These are phyloP conservation scores for Anastatica hierochuntica DNA, from an alignment of 345 rosid species.

Conservation along the genomic window DNA sequence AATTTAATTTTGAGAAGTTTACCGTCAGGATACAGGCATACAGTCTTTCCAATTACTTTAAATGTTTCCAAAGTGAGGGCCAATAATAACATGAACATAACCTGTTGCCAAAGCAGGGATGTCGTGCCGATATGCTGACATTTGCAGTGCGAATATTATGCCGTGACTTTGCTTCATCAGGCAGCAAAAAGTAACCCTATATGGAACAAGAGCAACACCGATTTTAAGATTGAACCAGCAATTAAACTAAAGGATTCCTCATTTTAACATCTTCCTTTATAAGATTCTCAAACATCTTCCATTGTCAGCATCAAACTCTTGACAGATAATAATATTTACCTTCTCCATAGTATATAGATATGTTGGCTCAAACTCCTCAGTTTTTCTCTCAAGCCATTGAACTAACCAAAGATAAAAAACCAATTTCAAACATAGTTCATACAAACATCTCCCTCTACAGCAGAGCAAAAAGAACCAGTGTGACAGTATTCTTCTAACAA, in stretches of 20 bases:
- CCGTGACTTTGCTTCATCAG: slow-evolving; percentile 72
- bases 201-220: not conserved
- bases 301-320: not conserved
- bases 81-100: slow-evolving; percentile 20
- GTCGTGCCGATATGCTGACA: slow-evolving; percentile 80
- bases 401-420: slow-evolving; percentile 35
- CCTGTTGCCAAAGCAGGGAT: slow-evolving; percentile 99
- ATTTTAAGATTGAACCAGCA: slow-evolving; percentile 4
- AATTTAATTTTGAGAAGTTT: slow-evolving; percentile 8
- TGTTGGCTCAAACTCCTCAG: slow-evolving; percentile 79
- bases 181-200: slow-evolving; percentile 90
- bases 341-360: slow-evolving; percentile 89
- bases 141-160: slow-evolving; percentile 80
- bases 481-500: not conserved
- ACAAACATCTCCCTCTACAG: slow-evolving; percentile 2
- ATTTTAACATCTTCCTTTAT: slow-evolving; percentile 1
- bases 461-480: not conserved
- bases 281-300: slow-evolving; percentile 7
- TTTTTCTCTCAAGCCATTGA: slow-evolving; percentile 71
- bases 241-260: not conserved
- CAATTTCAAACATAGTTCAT: not conserved
- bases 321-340: slow-evolving; percentile 32
- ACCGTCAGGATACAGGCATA: not conserved
- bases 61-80: slow-evolving; percentile 1
- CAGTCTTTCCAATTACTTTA: not conserved